Evolutionary conservation across 2,329 filamentous ascomycete genomes (phyloP).

Genomic region (Pseudogymnoascus sp.): DNA sequence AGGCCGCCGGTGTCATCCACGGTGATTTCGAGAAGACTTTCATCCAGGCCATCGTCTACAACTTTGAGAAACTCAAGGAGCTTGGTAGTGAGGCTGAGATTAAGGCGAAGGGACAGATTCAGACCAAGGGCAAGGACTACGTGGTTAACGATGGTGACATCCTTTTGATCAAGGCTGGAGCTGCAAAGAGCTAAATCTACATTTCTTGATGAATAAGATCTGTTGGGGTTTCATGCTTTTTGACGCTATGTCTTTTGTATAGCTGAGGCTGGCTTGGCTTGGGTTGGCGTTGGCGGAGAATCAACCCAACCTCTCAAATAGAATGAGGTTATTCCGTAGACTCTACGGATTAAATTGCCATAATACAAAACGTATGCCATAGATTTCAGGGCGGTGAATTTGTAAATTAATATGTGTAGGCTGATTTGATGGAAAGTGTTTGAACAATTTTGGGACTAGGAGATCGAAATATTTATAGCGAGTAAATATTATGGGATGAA

Average conservation of each 20-base stretch:
- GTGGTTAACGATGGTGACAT: slow-evolving; percentile 76
- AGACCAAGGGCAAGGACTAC: slow-evolving; percentile 99
- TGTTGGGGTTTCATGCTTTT: background rate
- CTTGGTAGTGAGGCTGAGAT: slow-evolving; percentile 80
- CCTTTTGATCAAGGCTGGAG: slow-evolving; percentile 83
- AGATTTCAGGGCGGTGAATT: background rate
- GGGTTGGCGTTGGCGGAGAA: slow-evolving; percentile 3
- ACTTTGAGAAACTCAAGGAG: slow-evolving; percentile 74
- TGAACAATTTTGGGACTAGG: background rate
- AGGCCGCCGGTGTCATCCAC: slow-evolving; percentile 96
- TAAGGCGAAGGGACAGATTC: slow-evolving; percentile 89
- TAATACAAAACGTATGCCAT: background rate
- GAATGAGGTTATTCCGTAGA: background rate
- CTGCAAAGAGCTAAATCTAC: slow-evolving; percentile 54
- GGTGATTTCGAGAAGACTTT: slow-evolving; percentile 99
- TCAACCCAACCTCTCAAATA: background rate
- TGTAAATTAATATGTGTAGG: background rate
- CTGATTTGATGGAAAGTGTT: background rate
- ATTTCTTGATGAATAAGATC: background rate
- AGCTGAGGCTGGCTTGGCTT: background rate
- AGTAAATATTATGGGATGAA: background rate
- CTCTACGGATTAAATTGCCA: background rate
- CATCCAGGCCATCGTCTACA: slow-evolving; percentile 93
- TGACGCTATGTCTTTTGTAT: slow-evolving; percentile 7
- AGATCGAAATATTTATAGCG: background rate